Evolutionary conservation across 2,329 filamentous ascomycete species (phyloP), one percentile per base, ranked within the genome.

Genomic region (Trichoderma sp.): DNA sequence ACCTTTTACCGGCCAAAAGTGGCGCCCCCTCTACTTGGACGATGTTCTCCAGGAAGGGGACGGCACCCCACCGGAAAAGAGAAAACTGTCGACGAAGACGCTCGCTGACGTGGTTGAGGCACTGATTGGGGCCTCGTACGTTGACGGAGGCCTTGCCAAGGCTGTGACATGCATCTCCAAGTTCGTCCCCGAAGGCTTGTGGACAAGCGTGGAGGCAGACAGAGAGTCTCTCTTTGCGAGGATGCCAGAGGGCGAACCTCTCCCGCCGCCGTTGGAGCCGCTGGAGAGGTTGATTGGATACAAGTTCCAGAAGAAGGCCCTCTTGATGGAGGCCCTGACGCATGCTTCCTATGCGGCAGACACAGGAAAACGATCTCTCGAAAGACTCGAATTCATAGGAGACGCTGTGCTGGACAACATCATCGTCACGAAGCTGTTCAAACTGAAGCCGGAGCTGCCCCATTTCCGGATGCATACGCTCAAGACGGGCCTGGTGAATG

Each of bases 91-190:
- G 0, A 90, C 87, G 1, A 98, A 98, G 74, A 86, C 86, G 0
- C 83, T 97, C 7, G 94, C 94, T 3, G 94, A 98, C 71, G 88
- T 97, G 0, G 84, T 97, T 0, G 94, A 98, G 68, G 86, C 93
- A 0, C 80, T 97, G 0, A 89, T 97, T 21, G 94, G 92, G 1
- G 90, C 88, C 0, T 85, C 90, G 0, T 93, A 85, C 70, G 67
- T 90, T 1, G 85, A 91, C 60, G 90, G 91, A 1, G 90, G 90
- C 0, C 78, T 90, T 15, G 55, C 78, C 0, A 88, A 86, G 68
- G 90, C 89, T 0, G 76, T 89, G 17, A 70, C 77, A 2, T 93
- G 89, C 74, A 82, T 95, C 14, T 80, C 82, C 3, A 73, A 88
- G 1, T 89, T 97, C 68, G 74, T 96, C 1, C 83, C 84, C 0